Conservation (phyloP, 352 stramenopile species). For the Globisporangium uncinulatum region DNA sequence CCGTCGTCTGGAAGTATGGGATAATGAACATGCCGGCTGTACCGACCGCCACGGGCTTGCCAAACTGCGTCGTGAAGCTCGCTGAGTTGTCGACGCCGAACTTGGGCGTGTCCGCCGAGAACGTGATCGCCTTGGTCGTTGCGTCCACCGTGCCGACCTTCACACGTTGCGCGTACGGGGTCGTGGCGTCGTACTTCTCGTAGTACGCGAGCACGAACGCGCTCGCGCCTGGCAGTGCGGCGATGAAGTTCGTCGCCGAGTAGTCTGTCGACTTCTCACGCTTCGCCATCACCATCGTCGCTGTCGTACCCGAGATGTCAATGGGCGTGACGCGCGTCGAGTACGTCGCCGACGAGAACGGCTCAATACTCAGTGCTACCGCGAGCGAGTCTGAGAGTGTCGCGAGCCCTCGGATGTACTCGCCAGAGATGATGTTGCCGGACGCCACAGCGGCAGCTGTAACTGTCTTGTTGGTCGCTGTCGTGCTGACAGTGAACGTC, state of each 20-base stretch:
- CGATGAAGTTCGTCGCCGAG: slow-evolving; percentile 37
- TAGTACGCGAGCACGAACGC: slow-evolving; percentile 50
- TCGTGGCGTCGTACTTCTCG: slow-evolving; percentile 17
- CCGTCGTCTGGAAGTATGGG: slow-evolving; percentile 37
- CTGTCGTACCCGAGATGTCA: slow-evolving; percentile 16
- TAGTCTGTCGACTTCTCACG: slow-evolving; percentile 13
- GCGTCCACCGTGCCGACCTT: slow-evolving; percentile 30
- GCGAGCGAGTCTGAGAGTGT: slow-evolving; percentile 52
- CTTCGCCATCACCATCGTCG: slow-evolving; percentile 20
- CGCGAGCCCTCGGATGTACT: slow-evolving; percentile 40
- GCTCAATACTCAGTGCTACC: slow-evolving; percentile 22
- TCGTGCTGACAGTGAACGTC: slow-evolving; percentile 27
- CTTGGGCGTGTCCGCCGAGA: slow-evolving; percentile 12
- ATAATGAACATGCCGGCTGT: slow-evolving; percentile 33
- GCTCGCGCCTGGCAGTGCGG: slow-evolving; percentile 19
- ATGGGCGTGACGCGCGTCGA: slow-evolving; percentile 25
- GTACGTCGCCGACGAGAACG: slow-evolving; percentile 8
- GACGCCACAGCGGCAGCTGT: slow-evolving; percentile 10
- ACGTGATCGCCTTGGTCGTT: slow-evolving; percentile 27
- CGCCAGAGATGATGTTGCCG: slow-evolving; percentile 17
- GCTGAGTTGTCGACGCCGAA: slow-evolving; percentile 32
- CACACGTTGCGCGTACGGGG: slow-evolving; percentile 28
- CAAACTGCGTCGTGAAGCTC: slow-evolving; percentile 26
- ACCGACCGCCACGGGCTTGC: slow-evolving; percentile 24
- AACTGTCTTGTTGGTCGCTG: slow-evolving; percentile 25